Evolutionary conservation across 2,329 filamentous ascomycete species (phyloP), one percentile per base, ranked within the genome.

Genomic region (Blastomyces parvus): DNA sequence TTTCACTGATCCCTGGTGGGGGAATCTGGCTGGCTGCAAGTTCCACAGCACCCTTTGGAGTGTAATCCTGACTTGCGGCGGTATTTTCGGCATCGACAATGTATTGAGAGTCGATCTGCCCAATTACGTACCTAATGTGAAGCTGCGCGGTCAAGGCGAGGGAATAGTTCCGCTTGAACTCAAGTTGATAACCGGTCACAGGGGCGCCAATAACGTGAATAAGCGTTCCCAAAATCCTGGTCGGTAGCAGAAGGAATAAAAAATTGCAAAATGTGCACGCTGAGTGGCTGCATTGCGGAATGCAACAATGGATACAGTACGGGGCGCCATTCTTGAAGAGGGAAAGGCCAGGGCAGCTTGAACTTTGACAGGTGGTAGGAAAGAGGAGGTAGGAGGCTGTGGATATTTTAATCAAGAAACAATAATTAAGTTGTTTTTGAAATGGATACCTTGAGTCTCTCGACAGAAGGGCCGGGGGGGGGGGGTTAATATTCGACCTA

Each of bases 1-100:
- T 73, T 59, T 72, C 60, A 60, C 70, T 73, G n/a, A 71, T 68
- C 7, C 70, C 50, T 1, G 73, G 72, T 2, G 73, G 66, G 2
- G 67, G 68, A 9, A 75, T 59, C 57, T 72, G 66, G 7, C 55
- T 52, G 7, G 73, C 74, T 17, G 67, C 69, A 38, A 38, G 36
- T 38, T 38, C 36, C 36, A 38, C 36, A 38, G 36, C 36, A 38
- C 36, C 36, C 3, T 38, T 38, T 38, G 36, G 36, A 38, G 36
- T 38, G 36, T 7, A 38, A 38, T 38, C 36, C 36, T 38, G 8
- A 13, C 36, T 6, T 38, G 36, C 8, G 13, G 36, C 36, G 36
- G 8, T 13, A 38, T 38, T 38, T 38, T 7, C 36, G 36, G 36
- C 36, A 13, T 38, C 36, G 36, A 44, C 42, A 19, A 44, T 44